Evolutionary conservation across 331 rosid genomes (phyloP).

Genomic region (Cydonia oblonga): DNA sequence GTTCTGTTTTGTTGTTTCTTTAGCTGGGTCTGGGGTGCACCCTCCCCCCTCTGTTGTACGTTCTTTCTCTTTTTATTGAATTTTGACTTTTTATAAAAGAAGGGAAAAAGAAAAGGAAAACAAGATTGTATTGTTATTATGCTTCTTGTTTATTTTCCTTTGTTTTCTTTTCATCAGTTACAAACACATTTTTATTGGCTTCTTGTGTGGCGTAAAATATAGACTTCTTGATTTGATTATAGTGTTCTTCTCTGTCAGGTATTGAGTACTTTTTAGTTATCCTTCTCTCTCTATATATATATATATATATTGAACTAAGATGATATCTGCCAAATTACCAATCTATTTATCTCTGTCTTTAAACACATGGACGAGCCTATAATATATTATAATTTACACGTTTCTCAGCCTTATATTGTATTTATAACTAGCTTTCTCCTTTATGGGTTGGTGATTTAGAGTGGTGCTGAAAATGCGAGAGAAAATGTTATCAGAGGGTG

Average conservation of each 20-base stretch:
- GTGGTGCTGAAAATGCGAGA: slow-evolving; percentile 24
- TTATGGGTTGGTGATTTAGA: slow-evolving; percentile 36
- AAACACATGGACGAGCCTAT: background rate
- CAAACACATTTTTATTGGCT: background rate
- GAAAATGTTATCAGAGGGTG: slow-evolving; percentile 31
- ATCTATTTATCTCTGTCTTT: background rate
- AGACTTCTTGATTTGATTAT: background rate
- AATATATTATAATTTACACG: background rate
- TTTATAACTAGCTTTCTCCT: slow-evolving; percentile 17
- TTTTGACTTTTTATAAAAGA: background rate
- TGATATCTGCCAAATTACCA: background rate
- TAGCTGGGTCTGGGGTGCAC: background rate
- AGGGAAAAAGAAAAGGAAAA: no score
- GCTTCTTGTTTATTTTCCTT: background rate
- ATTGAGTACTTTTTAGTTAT: background rate
- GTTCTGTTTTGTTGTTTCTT: background rate
- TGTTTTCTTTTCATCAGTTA: background rate
- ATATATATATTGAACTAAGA: background rate
- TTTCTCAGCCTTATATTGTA: slow-evolving; percentile 6
- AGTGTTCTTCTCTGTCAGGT: no score
- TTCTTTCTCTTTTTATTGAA: background rate
- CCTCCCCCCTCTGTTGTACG: background rate
- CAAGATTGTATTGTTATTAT: background rate
- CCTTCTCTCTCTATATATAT: background rate
- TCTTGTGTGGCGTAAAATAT: background rate